Conservation (phyloP, 2,329 filamentous ascomycete species). For the Sporothrix pseudoabietina region DNA sequence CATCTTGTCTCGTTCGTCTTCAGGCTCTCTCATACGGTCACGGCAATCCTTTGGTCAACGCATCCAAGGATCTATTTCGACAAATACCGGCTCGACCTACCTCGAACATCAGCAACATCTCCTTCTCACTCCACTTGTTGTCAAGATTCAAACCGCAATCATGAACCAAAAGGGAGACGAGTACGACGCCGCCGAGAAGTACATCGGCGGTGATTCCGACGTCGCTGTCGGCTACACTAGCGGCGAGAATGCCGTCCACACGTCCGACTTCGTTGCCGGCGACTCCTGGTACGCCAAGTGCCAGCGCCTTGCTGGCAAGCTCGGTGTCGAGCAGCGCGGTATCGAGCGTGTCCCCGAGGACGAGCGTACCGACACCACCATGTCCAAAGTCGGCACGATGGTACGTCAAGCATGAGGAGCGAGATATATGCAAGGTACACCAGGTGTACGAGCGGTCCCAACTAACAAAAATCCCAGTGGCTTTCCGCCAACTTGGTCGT, state of each 20-base stretch:
- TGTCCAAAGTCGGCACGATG: constrained; percentile 71
- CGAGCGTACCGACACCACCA: constrained; percentile 66
- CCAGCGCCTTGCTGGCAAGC: constrained; percentile 65
- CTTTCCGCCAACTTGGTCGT: constrained; percentile 78
- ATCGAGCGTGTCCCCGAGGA: constrained; percentile 73
- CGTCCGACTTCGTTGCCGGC: constrained; percentile 35
- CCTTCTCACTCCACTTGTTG: not conserved
- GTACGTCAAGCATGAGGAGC: constrained; percentile 48
- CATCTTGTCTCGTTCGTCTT: constrained; percentile 26
- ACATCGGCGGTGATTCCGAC: constrained; percentile 29
- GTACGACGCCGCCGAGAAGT: constrained; percentile 30
- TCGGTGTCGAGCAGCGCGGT: constrained; percentile 72
- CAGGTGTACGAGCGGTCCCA: not conserved
- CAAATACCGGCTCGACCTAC: constrained; percentile 13
- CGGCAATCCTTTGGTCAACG: constrained; percentile 21
- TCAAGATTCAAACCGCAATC: constrained; percentile 17
- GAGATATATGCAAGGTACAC: too few relatives aligned
- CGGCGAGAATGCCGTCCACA: constrained; percentile 36
- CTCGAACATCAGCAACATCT: not conserved
- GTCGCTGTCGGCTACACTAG: constrained; percentile 35
- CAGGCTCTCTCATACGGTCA: constrained; percentile 28
- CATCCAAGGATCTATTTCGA: not conserved
- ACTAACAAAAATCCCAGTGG: constrained; percentile 55
- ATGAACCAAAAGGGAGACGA: constrained; percentile 31
- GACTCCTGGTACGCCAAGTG: constrained; percentile 42